Evolutionary conservation across 2,329 filamentous ascomycete genomes (phyloP), one percentile per base, ranked within the genome.

Genomic region (Trichoderma breve): DNA sequence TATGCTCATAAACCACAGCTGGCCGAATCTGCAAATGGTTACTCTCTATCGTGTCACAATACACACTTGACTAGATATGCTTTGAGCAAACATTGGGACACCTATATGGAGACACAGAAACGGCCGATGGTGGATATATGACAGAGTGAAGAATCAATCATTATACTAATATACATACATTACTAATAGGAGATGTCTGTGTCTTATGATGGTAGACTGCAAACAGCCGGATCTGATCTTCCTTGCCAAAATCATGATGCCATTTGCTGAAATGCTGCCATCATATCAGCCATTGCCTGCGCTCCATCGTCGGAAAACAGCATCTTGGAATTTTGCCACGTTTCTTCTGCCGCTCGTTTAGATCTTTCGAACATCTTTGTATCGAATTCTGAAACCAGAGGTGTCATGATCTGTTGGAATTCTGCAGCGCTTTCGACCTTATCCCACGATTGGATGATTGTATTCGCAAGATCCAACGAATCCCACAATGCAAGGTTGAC

Each of bases 401-500:
- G 74, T 9, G 66, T 62, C 43, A 80, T 21, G 6, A 57, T 70
- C 11, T 66, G 32, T 32, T 65, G 73, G 14, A 78, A 78, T 5
- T 47, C 34, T 8, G 15, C 53, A 11, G 51, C n/a, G 18, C 62
- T 57, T 2, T 43, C 24, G 1, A 63, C 11, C 15, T 68, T 18
- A 21, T 28, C 8, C 63, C 66, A 70, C 8, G 67, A 72, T 21
- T 43, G 51, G 14, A 21, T 62, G 7, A 83, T 79, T 18, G 80
- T 79, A 14, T 77, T 58, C 0, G 80, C 82, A 3, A 89, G 77
- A 15, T 84, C 78, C n/a, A 86, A 74, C 0, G 85, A 80, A 75
- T 89, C 87, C 43, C 79, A 77, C 83, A 89, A 84, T 0, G 83
- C 86, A 3, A 84, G 75, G 73, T 89, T 89, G 47, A 88, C 86